Evolutionary conservation across 2,329 filamentous ascomycete species (phyloP).

Genomic region (Hypoxylon sp.): DNA sequence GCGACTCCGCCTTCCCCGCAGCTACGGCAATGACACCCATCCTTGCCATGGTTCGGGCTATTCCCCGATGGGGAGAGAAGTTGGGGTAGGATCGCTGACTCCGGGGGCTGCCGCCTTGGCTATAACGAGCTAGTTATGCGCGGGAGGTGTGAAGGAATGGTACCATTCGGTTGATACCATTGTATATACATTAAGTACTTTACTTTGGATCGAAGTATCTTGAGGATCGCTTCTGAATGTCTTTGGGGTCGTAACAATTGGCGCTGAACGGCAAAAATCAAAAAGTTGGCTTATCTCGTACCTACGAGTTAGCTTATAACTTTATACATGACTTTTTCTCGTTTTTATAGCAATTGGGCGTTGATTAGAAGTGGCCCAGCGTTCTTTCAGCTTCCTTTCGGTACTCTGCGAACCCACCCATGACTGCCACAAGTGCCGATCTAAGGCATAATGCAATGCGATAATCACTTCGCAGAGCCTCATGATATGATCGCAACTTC

Average conservation of each 20-base stretch:
- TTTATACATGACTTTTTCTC: neutral
- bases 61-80: conserved; percentile 14
- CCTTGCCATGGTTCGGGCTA: neutral
- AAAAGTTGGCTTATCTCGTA: neutral
- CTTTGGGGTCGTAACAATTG: neutral
- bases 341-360: too few species aligned
- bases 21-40: conserved; percentile 70
- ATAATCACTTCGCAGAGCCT: too few species aligned
- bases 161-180: neutral
- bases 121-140: neutral
- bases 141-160: neutral
- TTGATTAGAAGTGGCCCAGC: too few species aligned
- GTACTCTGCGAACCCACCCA: too few species aligned
- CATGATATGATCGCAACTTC: too few species aligned
- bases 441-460: too few species aligned
- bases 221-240: neutral
- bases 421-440: too few species aligned
- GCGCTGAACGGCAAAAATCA: neutral
- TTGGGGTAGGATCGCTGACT: conserved; percentile 31
- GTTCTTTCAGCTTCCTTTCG: too few species aligned
- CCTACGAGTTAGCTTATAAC: neutral
- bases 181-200: neutral
- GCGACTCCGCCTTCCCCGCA: conserved; percentile 33
- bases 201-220: neutral
- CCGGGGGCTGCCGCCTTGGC: conserved; percentile 7